A percentile compares a stretch with the other conserved stretches of the same genome.
phyloP scores from a whole-genome alignment of 1,139 yeast species.

The Pneumocystis murina region DNA sequence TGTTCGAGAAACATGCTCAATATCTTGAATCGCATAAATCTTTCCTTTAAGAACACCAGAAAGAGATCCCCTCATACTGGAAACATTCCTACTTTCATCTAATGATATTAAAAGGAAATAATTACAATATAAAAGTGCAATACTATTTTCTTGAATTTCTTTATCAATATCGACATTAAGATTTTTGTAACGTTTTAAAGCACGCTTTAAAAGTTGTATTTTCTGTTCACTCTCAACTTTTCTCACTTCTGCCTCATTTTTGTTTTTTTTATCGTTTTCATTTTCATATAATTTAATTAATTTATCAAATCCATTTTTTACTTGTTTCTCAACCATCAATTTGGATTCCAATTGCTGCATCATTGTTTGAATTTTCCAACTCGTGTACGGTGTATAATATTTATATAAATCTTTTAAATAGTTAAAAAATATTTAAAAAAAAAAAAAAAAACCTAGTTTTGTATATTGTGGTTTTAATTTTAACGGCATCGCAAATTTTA shows the following conservation, averaged over 20 bases:
- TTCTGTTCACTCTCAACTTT: constrained; percentile 71
- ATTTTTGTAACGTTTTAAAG: constrained; percentile 75
- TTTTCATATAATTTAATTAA: constrained; percentile 68
- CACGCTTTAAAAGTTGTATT: constrained; percentile 65
- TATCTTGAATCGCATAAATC: constrained; percentile 65
- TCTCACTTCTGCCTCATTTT: constrained; percentile 82
- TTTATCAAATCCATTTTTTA: constrained; percentile 82
- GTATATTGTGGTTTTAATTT: constrained; percentile 14
- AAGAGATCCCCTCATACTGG: constrained; percentile 61
- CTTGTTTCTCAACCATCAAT: constrained; percentile 83
- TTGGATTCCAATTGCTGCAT: constrained; percentile 86
- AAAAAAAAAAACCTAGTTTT: constrained; percentile 14
- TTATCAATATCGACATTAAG: constrained; percentile 64
- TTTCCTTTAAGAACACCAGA: constrained; percentile 63
- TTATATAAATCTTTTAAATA: constrained; percentile 48
- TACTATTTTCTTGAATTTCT: constrained; percentile 29
- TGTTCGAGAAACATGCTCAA: constrained; percentile 74
- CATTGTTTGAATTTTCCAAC: constrained; percentile 93
- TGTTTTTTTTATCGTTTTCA: constrained; percentile 79
- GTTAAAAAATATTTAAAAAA: not conserved
- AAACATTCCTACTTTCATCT: constrained; percentile 38
- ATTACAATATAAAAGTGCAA: constrained; percentile 18
- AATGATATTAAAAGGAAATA: not conserved
- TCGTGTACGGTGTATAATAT: constrained; percentile 85
- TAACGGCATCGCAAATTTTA: not conserved